Conservation (phyloP, 2,329 filamentous ascomycete species). For the Colletotrichum noveboracense region DNA sequence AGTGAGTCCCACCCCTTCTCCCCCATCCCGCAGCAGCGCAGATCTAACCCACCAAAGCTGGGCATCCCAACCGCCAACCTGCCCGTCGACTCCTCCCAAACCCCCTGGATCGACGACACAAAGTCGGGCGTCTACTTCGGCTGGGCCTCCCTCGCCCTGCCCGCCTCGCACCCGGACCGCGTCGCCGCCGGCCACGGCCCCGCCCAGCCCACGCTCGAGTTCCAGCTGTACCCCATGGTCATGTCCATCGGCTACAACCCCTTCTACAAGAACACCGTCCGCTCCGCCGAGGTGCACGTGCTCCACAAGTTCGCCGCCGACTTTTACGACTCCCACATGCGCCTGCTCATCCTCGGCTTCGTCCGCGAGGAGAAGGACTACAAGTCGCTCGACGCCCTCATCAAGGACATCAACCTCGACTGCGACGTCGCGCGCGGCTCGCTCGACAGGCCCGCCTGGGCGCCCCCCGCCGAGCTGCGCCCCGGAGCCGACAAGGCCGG, state of each 20-base stretch:
- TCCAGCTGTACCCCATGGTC: slow-evolving; percentile 78
- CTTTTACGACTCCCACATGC: slow-evolving; percentile 85
- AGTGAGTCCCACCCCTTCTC: slow-evolving; percentile 49
- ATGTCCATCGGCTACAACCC: slow-evolving; percentile 98
- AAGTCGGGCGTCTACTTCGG: slow-evolving; percentile 92
- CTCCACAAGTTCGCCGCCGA: slow-evolving; percentile 78
- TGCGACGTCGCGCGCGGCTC: slow-evolving; percentile 82
- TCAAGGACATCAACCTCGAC: slow-evolving; percentile 88
- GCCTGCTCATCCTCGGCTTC: slow-evolving; percentile 82
- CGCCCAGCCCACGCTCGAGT: slow-evolving; percentile 29
- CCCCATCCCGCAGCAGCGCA: neutral
- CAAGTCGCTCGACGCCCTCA: slow-evolving; percentile 78
- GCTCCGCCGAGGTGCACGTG: slow-evolving; percentile 89
- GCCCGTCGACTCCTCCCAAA: slow-evolving; percentile 67
- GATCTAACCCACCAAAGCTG: slow-evolving; percentile 58
- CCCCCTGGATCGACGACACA: slow-evolving; percentile 66
- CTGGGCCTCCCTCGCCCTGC: slow-evolving; percentile 76
- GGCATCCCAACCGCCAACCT: slow-evolving; percentile 98
- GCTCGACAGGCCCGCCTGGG: slow-evolving; percentile 70
- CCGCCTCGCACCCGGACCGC: slow-evolving; percentile 50
- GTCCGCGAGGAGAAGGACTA: slow-evolving; percentile 93
- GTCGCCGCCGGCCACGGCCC: slow-evolving; percentile 20
- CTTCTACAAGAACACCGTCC: slow-evolving; percentile 90
- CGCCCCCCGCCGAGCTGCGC: slow-evolving; percentile 37
- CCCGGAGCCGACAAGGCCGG: slow-evolving; percentile 30